These are phyloP conservation scores for Yarrowia sp. DNA, from an alignment of 805 yeast species.

Conservation along the genomic window DNA sequence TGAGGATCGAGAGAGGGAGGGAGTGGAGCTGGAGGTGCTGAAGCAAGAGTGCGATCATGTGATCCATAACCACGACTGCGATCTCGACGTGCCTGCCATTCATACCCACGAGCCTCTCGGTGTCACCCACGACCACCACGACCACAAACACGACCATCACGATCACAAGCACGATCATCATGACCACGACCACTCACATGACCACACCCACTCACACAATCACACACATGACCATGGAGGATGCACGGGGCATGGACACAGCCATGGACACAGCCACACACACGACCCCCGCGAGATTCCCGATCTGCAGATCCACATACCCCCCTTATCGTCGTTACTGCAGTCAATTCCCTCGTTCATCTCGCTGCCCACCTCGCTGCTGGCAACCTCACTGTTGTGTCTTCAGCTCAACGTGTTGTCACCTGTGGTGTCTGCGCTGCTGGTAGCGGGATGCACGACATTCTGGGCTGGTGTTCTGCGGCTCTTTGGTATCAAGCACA, in stretches of 20 bases:
- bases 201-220: neutral
- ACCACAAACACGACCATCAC: constrained; percentile 7
- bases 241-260: neutral
- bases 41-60: constrained; percentile 2
- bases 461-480: constrained; percentile 32
- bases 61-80: neutral
- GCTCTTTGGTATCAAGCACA: constrained; percentile 28
- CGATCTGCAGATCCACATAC: neutral
- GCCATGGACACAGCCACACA: neutral
- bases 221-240: neutral
- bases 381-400: constrained; percentile 34
- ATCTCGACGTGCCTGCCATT: neutral
- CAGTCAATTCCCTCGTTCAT: constrained; percentile 38
- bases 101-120: neutral
- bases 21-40: neutral
- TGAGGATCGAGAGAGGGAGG: neutral
- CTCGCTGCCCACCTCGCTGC: constrained; percentile 37
- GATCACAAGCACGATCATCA: neutral
- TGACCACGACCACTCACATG: neutral
- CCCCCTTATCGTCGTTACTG: constrained; percentile 23
- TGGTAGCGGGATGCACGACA: constrained; percentile 34
- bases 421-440: constrained; percentile 27
- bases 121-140: neutral
- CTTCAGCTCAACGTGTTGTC: constrained; percentile 22
- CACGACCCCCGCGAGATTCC: neutral